These are phyloP conservation scores for Vaccinium darrowii DNA, from an alignment of 148 eudicot species.

Conservation along the genomic window DNA sequence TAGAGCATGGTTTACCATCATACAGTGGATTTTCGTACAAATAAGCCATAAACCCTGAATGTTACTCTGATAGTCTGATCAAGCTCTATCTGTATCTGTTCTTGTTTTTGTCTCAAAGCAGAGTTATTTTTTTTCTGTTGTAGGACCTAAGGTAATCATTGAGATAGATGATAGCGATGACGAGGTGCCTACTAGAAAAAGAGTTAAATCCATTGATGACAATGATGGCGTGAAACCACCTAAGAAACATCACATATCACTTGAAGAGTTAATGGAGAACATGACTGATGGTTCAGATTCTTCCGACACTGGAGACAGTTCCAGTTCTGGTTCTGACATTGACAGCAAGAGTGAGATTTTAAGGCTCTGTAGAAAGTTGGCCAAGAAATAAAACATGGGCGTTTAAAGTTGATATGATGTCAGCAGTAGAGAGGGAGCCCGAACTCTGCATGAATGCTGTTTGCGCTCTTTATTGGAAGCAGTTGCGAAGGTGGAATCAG, in stretches of 20 bases:
- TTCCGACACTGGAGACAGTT: conserved; percentile 5
- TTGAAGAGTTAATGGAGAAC: background rate
- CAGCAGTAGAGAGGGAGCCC: conserved; percentile 27
- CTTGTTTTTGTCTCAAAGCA: background rate
- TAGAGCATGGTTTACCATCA: background rate
- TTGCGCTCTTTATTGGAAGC: conserved; percentile 47
- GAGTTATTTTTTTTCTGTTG: background rate
- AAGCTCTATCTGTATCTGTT: background rate
- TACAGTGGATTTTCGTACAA: background rate
- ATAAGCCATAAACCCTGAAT: background rate
- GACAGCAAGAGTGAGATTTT: background rate
- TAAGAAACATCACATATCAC: background rate
- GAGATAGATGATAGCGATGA: conserved; percentile 15
- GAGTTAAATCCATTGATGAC: background rate
- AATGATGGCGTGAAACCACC: background rate
- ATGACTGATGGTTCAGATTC: background rate
- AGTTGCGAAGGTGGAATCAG: background rate
- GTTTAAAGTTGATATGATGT: conserved; percentile 30
- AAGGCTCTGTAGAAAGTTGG: background rate
- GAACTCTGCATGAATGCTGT: conserved; percentile 50
- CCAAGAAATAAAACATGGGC: conserved; percentile 23
- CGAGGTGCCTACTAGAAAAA: conserved; percentile 9
- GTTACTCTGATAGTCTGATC: background rate
- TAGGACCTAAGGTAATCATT: background rate
- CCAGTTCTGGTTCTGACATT: conserved; percentile 23